phyloP scores from a whole-genome alignment of 768 basidiomycete genomes.

The Boletus reticuloceps region DNA sequence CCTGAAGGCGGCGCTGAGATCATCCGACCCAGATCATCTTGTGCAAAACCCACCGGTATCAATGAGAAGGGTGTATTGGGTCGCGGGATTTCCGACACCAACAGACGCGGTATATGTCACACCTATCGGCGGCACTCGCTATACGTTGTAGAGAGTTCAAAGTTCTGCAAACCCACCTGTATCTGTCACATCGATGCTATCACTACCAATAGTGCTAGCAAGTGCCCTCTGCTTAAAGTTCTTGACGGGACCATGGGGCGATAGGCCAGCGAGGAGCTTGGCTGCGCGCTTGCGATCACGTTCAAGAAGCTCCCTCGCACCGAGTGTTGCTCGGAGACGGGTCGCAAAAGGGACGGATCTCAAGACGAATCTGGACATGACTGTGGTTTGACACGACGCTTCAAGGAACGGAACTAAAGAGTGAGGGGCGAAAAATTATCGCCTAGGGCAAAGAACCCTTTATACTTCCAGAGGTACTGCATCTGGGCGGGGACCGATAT shows the following conservation, averaged over 20 bases:
- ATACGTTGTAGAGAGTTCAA: not conserved
- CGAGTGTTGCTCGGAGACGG: conserved; percentile 36
- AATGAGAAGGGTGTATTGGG: conserved; percentile 51
- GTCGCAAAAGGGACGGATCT: conserved; percentile 46
- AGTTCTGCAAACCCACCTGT: conserved; percentile 33
- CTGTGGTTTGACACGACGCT: not conserved
- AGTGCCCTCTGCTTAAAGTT: conserved; percentile 20
- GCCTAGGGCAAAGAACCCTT: conserved; percentile 4
- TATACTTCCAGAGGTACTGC: conserved; percentile 13
- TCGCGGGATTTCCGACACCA: conserved; percentile 50
- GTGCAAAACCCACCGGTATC: conserved; percentile 45
- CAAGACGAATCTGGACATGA: conserved; percentile 38
- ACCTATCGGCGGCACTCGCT: conserved; percentile 19
- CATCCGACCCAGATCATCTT: not conserved
- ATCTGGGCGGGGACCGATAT: not conserved
- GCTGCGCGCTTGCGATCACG: conserved; percentile 53
- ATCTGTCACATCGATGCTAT: conserved; percentile 55
- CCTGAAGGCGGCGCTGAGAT: conserved; percentile 20
- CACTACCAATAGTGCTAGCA: not conserved
- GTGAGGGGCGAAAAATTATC: not conserved
- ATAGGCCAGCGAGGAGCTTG: conserved; percentile 52
- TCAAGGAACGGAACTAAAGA: not conserved
- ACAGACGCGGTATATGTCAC: conserved; percentile 55
- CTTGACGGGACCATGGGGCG: conserved; percentile 51
- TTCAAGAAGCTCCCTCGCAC: conserved; percentile 47